These are phyloP conservation scores for Paramecium caudatum DNA, from an alignment of 73 alveolate species.

Conservation along the genomic window DNA sequence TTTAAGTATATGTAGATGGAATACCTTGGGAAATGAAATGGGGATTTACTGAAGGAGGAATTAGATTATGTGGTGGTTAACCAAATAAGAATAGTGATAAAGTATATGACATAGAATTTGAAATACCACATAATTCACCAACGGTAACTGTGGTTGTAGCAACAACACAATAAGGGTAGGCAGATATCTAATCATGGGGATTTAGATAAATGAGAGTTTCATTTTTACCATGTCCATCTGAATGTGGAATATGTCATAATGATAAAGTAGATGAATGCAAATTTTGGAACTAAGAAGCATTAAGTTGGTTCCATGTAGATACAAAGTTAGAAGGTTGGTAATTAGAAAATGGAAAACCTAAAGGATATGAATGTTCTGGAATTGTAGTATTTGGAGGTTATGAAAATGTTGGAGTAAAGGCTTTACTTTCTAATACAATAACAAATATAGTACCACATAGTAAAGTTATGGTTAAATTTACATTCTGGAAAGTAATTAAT, in stretches of 20 bases:
- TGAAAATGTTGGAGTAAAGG: conserved; percentile 35
- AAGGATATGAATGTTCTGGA: conserved; percentile 49
- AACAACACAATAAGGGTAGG: conserved; percentile 6
- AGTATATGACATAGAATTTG: conserved; percentile 58
- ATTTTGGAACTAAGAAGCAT: conserved; percentile 27
- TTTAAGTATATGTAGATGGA: conserved; percentile 51
- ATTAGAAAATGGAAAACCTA: conserved; percentile 53
- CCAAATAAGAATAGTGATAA: conserved; percentile 43
- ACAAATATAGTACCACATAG: conserved; percentile 21
- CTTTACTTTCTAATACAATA: neutral
- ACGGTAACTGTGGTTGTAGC: neutral
- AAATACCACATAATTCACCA: conserved; percentile 65
- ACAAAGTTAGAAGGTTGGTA: conserved; percentile 45
- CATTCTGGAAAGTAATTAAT: conserved; percentile 58
- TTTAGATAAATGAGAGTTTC: conserved; percentile 17
- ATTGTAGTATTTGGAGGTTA: conserved; percentile 65
- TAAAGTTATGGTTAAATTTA: conserved; percentile 54
- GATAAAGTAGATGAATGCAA: conserved; percentile 47
- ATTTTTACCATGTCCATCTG: conserved; percentile 63
- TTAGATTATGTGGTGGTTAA: conserved; percentile 48
- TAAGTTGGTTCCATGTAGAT: conserved; percentile 57
- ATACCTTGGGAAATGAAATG: conserved; percentile 60
- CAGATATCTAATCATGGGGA: conserved; percentile 68
- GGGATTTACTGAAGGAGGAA: conserved; percentile 69
- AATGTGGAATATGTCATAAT: conserved; percentile 68